Base-by-base conservation (phyloP, 306 rosid genomes). In the Mucuna pruriens region DNA sequence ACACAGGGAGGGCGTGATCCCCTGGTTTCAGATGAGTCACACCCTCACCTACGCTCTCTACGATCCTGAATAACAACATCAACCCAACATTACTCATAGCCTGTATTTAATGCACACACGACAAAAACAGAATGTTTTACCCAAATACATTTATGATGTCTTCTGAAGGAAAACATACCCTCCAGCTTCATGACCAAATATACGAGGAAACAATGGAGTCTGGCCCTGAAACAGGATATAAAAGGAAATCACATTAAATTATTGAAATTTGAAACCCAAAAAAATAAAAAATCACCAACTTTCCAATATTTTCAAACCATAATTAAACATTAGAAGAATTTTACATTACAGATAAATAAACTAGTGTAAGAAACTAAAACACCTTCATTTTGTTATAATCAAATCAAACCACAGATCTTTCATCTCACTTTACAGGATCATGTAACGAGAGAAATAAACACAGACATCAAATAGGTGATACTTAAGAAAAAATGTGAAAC, bases 181-280 rank as follows among this genome's bases (percentile, higher is more conserved):
- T 85, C 97, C 94, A 65, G 97, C 97, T 79, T 94, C 98, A 82
- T 94, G 98, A 77, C 98, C 98, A 62, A 89, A 91, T 60, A 94
- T 92, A 75, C 97, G 97, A 86, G 98, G 97, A 74, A 94, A 94
- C 64, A 94, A 6, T 11, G 97, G 97, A 22, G 90, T 80, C 67
- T 92, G 97, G 45, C 97, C 97, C 97, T 94, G 90, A 57, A 86
- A 84, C 52, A 15, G 22, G 31, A 4, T 3, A 57, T 31, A 42
- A 11, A 38, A 2, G 20, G 19, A 78, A 39, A 15, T 45, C 26
- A 34, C n/a, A 52, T 74, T 70, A 72, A 68, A 75, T 34, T 29
- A 29, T 29, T 29, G 31, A 1, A 29, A 29, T 29, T 29, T 29
- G 31, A 29, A 29, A 29, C 31, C 31, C 31, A 29, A 29, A 29